Percentiles rank a stretch among this genome's conserved stretches.
Conservation (phyloP, 371 early-diverging fungal genomes). For the Apophysomyces ossiformis region DNA sequence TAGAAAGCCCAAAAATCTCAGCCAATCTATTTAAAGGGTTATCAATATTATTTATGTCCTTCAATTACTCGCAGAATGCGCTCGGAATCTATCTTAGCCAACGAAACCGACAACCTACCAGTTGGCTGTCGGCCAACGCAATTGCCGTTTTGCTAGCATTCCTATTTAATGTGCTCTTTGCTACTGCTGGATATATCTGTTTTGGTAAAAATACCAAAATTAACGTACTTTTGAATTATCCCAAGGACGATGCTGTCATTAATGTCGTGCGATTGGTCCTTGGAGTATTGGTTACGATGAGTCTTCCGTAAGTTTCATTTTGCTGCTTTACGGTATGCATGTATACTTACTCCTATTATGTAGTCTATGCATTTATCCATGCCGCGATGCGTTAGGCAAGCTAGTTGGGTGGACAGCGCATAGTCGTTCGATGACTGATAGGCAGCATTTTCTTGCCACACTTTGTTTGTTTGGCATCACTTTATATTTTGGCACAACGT, state of each 20-base stretch:
- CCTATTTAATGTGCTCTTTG: constrained; percentile 56
- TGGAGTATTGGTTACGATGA: constrained; percentile 54
- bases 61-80: constrained; percentile 57
- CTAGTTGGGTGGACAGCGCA: constrained; percentile 39
- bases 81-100: constrained; percentile 51
- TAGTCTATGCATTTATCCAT: constrained; percentile 53
- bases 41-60: constrained; percentile 58
- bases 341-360: not conserved
- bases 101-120: constrained; percentile 36
- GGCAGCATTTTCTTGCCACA: constrained; percentile 46
- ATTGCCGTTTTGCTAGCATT: constrained; percentile 45
- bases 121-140: constrained; percentile 45
- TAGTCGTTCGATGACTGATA: constrained; percentile 32
- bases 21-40: constrained; percentile 39
- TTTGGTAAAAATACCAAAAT: constrained; percentile 52
- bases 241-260: constrained; percentile 47
- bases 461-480: constrained; percentile 39
- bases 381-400: constrained; percentile 54
- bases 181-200: constrained; percentile 52
- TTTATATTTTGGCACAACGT: constrained; percentile 46
- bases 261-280: constrained; percentile 51
- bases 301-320: constrained; percentile 44
- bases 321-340: constrained; percentile 6
- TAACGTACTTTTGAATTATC: constrained; percentile 60
- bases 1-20: constrained; percentile 35